Evolutionary conservation across 495 filamentous ascomycete species (phyloP).

Genomic region (Xylaria bambusicola): DNA sequence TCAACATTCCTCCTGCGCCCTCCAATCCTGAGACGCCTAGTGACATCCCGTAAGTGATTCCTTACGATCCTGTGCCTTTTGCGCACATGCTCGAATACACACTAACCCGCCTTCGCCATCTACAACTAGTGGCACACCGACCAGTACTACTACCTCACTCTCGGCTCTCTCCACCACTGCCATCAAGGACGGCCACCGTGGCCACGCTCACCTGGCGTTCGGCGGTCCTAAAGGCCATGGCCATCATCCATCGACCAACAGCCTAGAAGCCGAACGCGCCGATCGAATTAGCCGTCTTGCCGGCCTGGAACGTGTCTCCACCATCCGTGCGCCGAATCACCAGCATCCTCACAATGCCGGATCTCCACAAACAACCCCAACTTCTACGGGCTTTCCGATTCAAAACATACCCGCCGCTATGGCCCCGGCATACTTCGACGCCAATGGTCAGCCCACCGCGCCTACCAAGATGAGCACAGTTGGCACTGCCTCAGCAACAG

Average conservation of each 20-base stretch:
- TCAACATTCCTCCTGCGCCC: conserved; percentile 82
- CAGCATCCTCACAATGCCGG: conserved; percentile 29
- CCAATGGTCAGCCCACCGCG: conserved; percentile 57
- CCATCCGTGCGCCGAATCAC: conserved; percentile 56
- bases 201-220: conserved; percentile 56
- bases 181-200: conserved; percentile 90
- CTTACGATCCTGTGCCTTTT: conserved; percentile 12
- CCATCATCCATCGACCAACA: conserved; percentile 64
- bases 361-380: conserved; percentile 34
- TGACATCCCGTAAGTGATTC: conserved; percentile 76
- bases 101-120: not conserved
- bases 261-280: conserved; percentile 84
- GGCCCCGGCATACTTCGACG: conserved; percentile 70
- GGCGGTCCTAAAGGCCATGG: conserved; percentile 54
- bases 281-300: conserved; percentile 91
- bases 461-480: conserved; percentile 77
- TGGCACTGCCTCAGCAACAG: conserved; percentile 71
- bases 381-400: conserved; percentile 30
- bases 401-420: conserved; percentile 38
- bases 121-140: conserved; percentile 76
- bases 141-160: conserved; percentile 81
- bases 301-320: conserved; percentile 77
- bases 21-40: conserved; percentile 87
- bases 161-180: conserved; percentile 87
- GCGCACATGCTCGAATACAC: not conserved